A percentile compares a stretch with the other conserved stretches of the same genome.
Conservation (phyloP, 768 basidiomycete genomes). For the Phanerodontia chrysosporium region DNA sequence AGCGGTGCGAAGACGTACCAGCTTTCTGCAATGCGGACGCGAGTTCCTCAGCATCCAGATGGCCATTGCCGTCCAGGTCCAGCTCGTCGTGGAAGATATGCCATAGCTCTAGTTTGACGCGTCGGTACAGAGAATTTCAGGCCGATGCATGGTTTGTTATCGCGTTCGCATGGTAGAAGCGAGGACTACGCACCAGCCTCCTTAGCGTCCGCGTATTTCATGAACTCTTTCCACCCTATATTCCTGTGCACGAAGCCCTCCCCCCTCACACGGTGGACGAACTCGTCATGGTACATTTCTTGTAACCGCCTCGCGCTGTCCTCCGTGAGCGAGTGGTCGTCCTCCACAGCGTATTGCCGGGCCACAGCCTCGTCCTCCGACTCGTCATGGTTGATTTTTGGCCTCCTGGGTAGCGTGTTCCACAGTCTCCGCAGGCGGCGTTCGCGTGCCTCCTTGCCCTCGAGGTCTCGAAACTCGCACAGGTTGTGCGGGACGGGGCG, state of each 20-base stretch:
- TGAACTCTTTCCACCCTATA: constrained; percentile 70
- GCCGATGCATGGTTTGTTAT: constrained; percentile 6
- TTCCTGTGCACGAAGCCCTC: constrained; percentile 34
- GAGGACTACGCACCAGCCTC: constrained; percentile 60
- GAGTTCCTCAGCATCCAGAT: constrained; percentile 64
- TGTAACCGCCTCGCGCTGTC: constrained; percentile 60
- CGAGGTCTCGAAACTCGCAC: constrained; percentile 56
- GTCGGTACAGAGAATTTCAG: constrained; percentile 15
- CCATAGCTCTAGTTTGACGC: constrained; percentile 68
- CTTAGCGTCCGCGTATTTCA: constrained; percentile 72
- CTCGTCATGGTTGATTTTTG: constrained; percentile 14
- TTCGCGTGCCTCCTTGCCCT: constrained; percentile 61
- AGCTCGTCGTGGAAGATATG: constrained; percentile 86
- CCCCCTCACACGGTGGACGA: constrained; percentile 53
- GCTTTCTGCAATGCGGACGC: constrained; percentile 62
- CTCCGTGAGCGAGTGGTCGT: constrained; percentile 20
- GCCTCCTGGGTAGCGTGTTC: constrained; percentile 45
- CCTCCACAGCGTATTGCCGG: constrained; percentile 25
- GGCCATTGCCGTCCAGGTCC: constrained; percentile 86
- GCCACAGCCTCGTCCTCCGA: constrained; percentile 19
- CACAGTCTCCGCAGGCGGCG: constrained; percentile 59
- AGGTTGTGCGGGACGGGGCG: constrained; percentile 46
- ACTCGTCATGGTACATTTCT: constrained; percentile 73
- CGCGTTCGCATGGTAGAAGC: neutral
- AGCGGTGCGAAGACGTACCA: constrained; percentile 40